Evolutionary conservation across 1,139 yeast genomes (phyloP).

Genomic region (Candida gigantensis): DNA sequence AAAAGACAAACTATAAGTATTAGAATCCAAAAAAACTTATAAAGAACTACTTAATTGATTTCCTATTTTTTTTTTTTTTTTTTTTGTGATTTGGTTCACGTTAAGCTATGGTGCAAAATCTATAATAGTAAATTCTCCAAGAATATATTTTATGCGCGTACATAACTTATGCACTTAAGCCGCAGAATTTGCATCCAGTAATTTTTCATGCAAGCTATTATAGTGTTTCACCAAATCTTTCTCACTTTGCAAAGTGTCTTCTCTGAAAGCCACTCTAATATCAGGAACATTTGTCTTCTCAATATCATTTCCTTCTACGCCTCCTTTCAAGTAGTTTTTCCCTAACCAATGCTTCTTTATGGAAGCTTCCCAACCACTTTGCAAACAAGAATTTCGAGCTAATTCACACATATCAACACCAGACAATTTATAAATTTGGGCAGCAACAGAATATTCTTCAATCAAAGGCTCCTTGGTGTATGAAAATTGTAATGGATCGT

Average conservation of each 20-base stretch:
- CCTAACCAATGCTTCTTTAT: constrained; percentile 95
- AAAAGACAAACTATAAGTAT: not conserved
- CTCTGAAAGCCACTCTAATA: constrained; percentile 77
- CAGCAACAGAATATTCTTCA: constrained; percentile 97
- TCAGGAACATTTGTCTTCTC: constrained; percentile 95
- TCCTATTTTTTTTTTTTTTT: too few species aligned
- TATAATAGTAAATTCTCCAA: too few species aligned
- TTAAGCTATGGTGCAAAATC: too few species aligned
- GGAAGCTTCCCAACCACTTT: constrained; percentile 87
- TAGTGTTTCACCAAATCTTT: constrained; percentile 69
- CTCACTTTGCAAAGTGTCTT: constrained; percentile 79
- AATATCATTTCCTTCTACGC: constrained; percentile 79
- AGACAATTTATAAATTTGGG: constrained; percentile 90
- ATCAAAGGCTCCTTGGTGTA: constrained; percentile 97
- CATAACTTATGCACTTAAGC: not conserved
- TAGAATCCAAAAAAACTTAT: too few species aligned
- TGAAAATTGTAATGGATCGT: constrained; percentile 77
- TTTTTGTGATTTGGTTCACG: too few species aligned
- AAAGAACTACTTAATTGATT: too few species aligned
- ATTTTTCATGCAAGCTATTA: constrained; percentile 12
- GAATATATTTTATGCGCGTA: too few species aligned
- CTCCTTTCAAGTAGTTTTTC: constrained; percentile 57
- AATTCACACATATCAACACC: constrained; percentile 98
- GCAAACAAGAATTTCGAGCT: constrained; percentile 77
- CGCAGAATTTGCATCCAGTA: constrained; percentile 3